Evolutionary conservation across 768 basidiomycete species (phyloP).

Genomic region (Macrolepiota dolichaula): DNA sequence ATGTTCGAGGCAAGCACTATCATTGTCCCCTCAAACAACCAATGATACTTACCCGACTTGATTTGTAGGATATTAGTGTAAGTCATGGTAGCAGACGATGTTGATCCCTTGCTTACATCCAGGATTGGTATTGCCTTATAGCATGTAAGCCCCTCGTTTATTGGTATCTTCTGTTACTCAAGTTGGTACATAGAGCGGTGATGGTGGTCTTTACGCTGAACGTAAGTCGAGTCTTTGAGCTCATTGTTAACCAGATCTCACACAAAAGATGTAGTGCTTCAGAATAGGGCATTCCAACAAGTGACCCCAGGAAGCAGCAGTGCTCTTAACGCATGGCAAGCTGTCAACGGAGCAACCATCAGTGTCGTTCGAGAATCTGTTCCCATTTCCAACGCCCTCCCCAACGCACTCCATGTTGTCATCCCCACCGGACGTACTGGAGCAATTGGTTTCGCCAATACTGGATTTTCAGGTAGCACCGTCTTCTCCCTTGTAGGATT

Average conservation of each 20-base stretch:
- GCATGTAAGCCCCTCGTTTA: slow-evolving; percentile 28
- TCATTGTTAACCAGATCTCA: background rate
- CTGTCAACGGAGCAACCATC: slow-evolving; percentile 44
- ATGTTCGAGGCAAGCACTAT: slow-evolving; percentile 53
- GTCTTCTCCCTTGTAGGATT: background rate
- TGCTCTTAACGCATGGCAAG: slow-evolving; percentile 51
- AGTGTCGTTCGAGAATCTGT: slow-evolving; percentile 46
- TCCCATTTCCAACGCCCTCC: slow-evolving; percentile 56
- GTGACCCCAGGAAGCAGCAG: slow-evolving; percentile 50
- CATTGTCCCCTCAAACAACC: background rate
- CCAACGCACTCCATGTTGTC: slow-evolving; percentile 54
- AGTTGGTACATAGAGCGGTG: slow-evolving; percentile 45
- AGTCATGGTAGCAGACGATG: slow-evolving; percentile 20
- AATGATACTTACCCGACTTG: background rate
- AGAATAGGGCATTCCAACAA: slow-evolving; percentile 68
- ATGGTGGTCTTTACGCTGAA: slow-evolving; percentile 68
- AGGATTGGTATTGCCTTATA: slow-evolving; percentile 13
- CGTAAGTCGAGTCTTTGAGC: slow-evolving; percentile 28
- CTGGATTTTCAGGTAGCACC: slow-evolving; percentile 49
- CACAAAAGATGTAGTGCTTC: slow-evolving; percentile 41
- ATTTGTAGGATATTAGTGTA: slow-evolving; percentile 58
- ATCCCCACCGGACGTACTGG: slow-evolving; percentile 38
- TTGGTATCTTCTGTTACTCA: background rate
- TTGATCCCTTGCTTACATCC: background rate
- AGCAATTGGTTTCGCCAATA: slow-evolving; percentile 52